These are phyloP conservation scores for Parasitella parasitica DNA, from an alignment of 371 early-diverging fungal species.

Conservation along the genomic window DNA sequence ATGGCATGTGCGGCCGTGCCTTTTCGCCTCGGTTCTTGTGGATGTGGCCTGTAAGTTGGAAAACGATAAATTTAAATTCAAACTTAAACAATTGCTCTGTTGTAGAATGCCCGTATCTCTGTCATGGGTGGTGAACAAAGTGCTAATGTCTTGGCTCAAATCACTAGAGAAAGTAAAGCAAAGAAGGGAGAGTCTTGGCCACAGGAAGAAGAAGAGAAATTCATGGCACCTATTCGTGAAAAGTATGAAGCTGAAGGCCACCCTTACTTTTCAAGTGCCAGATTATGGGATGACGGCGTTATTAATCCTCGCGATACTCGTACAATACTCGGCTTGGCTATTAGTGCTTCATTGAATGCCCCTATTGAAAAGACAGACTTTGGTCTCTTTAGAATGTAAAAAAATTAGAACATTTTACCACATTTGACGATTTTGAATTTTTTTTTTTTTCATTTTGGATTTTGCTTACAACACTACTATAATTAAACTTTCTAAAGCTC, in stretches of 20 bases:
- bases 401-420: background rate
- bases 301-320: slow-evolving; percentile 94
- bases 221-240: slow-evolving; percentile 85
- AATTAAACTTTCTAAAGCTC: too few species aligned
- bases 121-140: slow-evolving; percentile 99
- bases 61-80: too few species aligned
- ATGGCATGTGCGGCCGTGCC: slow-evolving; percentile 98
- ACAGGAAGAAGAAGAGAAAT: slow-evolving; percentile 69
- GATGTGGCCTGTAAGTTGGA: slow-evolving; percentile 92
- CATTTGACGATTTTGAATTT: too few species aligned
- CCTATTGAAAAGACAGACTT: slow-evolving; percentile 79
- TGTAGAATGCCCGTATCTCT: slow-evolving; percentile 84
- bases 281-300: slow-evolving; percentile 98
- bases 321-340: slow-evolving; percentile 80
- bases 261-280: slow-evolving; percentile 88
- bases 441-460: too few species aligned
- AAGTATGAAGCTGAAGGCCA: slow-evolving; percentile 95
- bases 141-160: slow-evolving; percentile 91
- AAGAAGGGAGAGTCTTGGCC: slow-evolving; percentile 82
- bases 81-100: background rate
- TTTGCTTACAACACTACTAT: too few species aligned
- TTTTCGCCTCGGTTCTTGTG: slow-evolving; percentile 95
- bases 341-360: slow-evolving; percentile 83
- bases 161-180: slow-evolving; percentile 82
- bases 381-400: slow-evolving; percentile 98